Evolutionary conservation across 441 rosid genomes (phyloP).

Genomic region (Bocquillonia castaneifolia): DNA sequence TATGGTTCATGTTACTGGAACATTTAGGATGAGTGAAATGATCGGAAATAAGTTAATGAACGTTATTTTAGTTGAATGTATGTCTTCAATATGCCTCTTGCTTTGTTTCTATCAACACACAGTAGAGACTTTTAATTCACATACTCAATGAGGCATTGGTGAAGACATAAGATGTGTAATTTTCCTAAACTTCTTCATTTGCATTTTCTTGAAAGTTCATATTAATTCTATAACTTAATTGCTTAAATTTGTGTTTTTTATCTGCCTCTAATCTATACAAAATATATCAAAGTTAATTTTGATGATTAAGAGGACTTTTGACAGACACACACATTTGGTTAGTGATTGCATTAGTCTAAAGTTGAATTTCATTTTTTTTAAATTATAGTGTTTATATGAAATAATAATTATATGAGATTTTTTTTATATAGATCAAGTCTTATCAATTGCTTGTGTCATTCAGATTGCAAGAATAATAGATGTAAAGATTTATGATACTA

Average conservation of each 20-base stretch:
- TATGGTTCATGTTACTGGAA: constrained; percentile 89
- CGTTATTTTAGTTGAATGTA: neutral
- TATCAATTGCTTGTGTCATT: too few relatives aligned
- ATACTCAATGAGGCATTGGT: constrained; percentile 53
- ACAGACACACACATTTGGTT: too few relatives aligned
- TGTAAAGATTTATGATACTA: too few relatives aligned
- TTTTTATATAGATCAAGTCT: too few relatives aligned
- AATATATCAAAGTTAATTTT: too few relatives aligned
- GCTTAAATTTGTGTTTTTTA: neutral
- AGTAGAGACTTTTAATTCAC: constrained; percentile 73
- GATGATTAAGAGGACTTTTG: too few relatives aligned
- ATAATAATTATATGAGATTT: too few relatives aligned
- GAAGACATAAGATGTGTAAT: constrained; percentile 79
- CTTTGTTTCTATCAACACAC: constrained; percentile 56
- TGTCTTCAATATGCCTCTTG: constrained; percentile 12
- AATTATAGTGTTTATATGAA: too few relatives aligned
- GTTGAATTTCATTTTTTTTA: too few relatives aligned
- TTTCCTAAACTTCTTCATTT: constrained; percentile 6
- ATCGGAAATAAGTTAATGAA: neutral
- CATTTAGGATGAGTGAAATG: constrained; percentile 66
- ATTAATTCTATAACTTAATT: neutral
- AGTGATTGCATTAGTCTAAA: too few relatives aligned
- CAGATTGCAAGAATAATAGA: too few relatives aligned
- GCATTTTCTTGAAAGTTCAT: neutral
- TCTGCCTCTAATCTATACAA: neutral